phyloP scores from a whole-genome alignment of 108 stramenopile species.

The Cyclotella cryptica region DNA sequence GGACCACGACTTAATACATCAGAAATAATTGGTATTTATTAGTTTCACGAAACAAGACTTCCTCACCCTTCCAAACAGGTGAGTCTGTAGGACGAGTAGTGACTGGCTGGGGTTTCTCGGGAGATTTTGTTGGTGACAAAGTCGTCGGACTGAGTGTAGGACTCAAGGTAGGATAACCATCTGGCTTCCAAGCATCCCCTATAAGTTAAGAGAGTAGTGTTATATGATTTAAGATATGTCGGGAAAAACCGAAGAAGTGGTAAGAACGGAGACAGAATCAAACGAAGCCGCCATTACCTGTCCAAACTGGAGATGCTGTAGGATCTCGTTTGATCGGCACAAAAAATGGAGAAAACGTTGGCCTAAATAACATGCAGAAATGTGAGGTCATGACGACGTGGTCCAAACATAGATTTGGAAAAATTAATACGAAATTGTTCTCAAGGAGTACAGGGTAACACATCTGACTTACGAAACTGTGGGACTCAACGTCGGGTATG shows the following conservation, averaged over 20 bases:
- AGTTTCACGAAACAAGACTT: not conserved
- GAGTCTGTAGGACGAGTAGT: not conserved
- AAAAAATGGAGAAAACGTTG: not conserved
- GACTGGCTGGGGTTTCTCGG: not conserved
- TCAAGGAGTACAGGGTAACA: not conserved
- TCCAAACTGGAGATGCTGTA: constrained; percentile 1
- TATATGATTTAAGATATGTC: not conserved
- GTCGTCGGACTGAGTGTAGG: constrained; percentile 4
- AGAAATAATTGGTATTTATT: not conserved
- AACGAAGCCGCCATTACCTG: not conserved
- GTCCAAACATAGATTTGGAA: not conserved
- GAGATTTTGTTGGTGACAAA: not conserved
- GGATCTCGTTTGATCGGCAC: not conserved
- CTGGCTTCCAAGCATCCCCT: not conserved
- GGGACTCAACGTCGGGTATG: constrained; percentile 3
- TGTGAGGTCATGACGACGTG: not conserved
- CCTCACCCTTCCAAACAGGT: constrained; percentile 16
- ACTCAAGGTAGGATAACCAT: constrained; percentile 1
- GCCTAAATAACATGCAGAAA: not conserved
- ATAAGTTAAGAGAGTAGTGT: not conserved
- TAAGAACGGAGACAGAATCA: not conserved
- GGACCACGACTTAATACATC: not conserved
- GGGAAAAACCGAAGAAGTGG: not conserved
- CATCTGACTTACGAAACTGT: not conserved
- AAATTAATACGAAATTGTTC: not conserved